Evolutionary conservation across 208 protist species (phyloP), one percentile per base, ranked within the genome.

Genomic region (Herpetomonas tarakana): DNA sequence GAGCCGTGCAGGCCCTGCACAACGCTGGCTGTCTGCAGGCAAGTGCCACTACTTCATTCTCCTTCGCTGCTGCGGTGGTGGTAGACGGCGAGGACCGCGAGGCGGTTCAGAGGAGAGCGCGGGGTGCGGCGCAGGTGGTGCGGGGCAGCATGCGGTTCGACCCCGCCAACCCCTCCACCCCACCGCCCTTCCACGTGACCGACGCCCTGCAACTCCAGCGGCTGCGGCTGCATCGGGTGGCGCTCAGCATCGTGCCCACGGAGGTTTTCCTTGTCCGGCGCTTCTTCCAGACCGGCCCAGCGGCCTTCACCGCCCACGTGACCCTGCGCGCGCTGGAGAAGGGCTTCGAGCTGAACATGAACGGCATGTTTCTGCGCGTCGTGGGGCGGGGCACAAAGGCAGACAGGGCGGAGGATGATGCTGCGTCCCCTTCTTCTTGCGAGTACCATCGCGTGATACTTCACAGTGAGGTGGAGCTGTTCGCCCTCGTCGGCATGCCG

Each of bases 241-340:
- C 39, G 11, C 44, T 87, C 3, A 58, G 61, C 62, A 30, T 88
- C 27, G 67, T 63, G 51, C 69, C 75, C 16, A 74, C 70, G 38
- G 19, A 73, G 6, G 35, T 55, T 7, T 78, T 78, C 41, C 55
- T 69, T 6, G 68, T 70, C 7, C 70, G 71, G 12, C 61, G 59
- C 19, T 62, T 93, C 18, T 81, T 93, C 52, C 57, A 76, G n/a
- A 91, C 86, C 11, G 81, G 86, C 0, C 86, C 86, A 9, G 59
- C 59, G 1, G 61, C 65, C 19, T 93, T 89, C 52, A 68, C 78
- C 18, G 54, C 76, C 25, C 65, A 82, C 65, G 66, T 88, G 28
- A 80, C 71, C 30, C 64, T 91, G 16, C 22, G 55, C 16, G 83
- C 86, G 11, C 58, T 89, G 16, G 56, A n/a, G 25, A 53, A 35